Evolutionary conservation across 2,329 filamentous ascomycete genomes (phyloP).

Genomic region (Pyricularia grisea): DNA sequence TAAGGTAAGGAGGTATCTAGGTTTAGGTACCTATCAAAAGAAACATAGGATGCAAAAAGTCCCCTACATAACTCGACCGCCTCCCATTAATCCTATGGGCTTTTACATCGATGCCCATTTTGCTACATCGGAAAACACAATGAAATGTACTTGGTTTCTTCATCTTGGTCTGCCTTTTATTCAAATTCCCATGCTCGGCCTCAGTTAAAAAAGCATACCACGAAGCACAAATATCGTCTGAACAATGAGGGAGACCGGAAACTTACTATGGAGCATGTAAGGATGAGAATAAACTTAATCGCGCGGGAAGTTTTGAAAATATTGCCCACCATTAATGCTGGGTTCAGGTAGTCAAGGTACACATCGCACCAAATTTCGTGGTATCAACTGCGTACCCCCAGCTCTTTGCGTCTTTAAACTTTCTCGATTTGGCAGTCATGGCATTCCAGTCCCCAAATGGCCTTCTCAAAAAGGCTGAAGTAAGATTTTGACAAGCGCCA

Average conservation of each 20-base stretch:
- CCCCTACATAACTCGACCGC: background rate
- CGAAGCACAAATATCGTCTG: background rate
- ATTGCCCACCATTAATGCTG: background rate
- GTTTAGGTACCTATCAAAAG: background rate
- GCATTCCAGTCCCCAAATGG: background rate
- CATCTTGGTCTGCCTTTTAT: background rate
- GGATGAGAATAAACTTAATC: background rate
- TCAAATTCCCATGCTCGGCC: background rate
- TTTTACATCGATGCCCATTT: background rate
- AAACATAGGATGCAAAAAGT: background rate
- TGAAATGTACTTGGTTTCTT: background rate
- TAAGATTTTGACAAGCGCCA: background rate
- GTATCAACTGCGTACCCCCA: too few species aligned
- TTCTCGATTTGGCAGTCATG: background rate
- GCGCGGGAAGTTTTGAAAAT: background rate
- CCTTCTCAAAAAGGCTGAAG: background rate
- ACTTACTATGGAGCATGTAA: background rate
- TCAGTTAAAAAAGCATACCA: background rate
- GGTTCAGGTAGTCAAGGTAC: background rate
- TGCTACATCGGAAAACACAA: background rate
- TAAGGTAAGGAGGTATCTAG: too few species aligned
- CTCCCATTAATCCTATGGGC: background rate
- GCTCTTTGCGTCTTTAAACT: background rate
- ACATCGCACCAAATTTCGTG: background rate
- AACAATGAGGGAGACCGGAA: background rate